These are phyloP conservation scores for Aspergillus tanneri DNA, from an alignment of 2,329 filamentous ascomycete genomes.

Conservation along the genomic window DNA sequence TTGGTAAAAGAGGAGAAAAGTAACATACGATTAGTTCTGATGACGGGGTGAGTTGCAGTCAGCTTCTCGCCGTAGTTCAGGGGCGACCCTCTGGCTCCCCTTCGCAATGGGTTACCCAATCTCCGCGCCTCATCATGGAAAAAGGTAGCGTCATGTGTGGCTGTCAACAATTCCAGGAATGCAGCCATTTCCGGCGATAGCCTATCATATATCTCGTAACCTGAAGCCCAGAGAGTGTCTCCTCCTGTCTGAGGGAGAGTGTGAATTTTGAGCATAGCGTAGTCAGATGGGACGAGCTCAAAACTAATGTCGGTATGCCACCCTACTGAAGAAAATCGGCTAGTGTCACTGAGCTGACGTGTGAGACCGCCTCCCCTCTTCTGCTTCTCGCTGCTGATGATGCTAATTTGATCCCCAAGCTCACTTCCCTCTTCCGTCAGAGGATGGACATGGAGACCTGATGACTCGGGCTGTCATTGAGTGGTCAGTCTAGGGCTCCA, in stretches of 20 bases:
- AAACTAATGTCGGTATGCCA: constrained; percentile 64
- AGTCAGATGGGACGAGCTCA: constrained; percentile 64
- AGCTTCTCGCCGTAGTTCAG: constrained; percentile 55
- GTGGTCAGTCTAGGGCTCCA: background rate
- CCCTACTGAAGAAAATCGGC: constrained; percentile 46
- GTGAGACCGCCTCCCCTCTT: constrained; percentile 43
- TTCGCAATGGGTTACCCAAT: constrained; percentile 37
- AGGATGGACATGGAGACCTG: constrained; percentile 61
- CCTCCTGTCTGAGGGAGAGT: constrained; percentile 57
- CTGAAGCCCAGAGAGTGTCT: constrained; percentile 66
- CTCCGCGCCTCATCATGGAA: constrained; percentile 45
- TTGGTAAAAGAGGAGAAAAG: background rate
- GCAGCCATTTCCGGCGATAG: constrained; percentile 55
- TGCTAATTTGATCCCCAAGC: constrained; percentile 60
- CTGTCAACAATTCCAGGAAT: constrained; percentile 61
- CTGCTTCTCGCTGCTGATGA: constrained; percentile 59
- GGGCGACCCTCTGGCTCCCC: constrained; percentile 52
- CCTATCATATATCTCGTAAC: constrained; percentile 65
- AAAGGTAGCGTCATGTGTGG: constrained; percentile 56
- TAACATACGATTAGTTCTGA: constrained; percentile 55
- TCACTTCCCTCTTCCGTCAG: constrained; percentile 58
- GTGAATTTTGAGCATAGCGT: constrained; percentile 58
- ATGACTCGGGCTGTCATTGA: constrained; percentile 47
- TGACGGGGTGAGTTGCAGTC: constrained; percentile 55
- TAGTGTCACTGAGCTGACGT: constrained; percentile 34